Percentiles rank a stretch among this genome's conserved stretches.
phyloP scores from a whole-genome alignment of 2,329 filamentous ascomycete species.

The Beauveria scarabaeidicola region DNA sequence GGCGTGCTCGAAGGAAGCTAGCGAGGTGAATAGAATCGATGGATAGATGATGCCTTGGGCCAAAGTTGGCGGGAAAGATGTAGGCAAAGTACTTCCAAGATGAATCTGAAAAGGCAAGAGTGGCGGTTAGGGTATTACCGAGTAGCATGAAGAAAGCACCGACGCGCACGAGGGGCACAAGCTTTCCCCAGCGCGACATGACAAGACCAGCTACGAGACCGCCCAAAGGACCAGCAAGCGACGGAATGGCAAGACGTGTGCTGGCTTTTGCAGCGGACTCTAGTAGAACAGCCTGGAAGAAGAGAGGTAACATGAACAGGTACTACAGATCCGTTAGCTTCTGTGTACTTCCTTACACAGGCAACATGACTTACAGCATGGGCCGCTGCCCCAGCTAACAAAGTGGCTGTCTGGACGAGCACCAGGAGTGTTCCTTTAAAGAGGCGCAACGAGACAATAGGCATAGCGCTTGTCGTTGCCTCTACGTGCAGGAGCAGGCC shows the following conservation, averaged over 20 bases:
- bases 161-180: slow-evolving; percentile 42
- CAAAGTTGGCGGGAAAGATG: slow-evolving; percentile 49
- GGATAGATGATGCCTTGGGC: slow-evolving; percentile 54
- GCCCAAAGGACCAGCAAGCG: slow-evolving; percentile 49
- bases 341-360: too few relatives aligned
- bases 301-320: slow-evolving; percentile 61
- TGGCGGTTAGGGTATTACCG: slow-evolving; percentile 44
- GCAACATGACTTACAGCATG: slow-evolving; percentile 45
- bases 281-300: slow-evolving; percentile 58
- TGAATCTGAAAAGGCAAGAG: slow-evolving; percentile 40
- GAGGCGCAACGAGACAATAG: slow-evolving; percentile 48
- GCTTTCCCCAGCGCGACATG: slow-evolving; percentile 47
- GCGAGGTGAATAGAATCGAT: slow-evolving; percentile 49
- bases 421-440: slow-evolving; percentile 46
- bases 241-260: slow-evolving; percentile 54
- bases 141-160: slow-evolving; percentile 44
- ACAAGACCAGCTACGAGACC: slow-evolving; percentile 48
- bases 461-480: slow-evolving; percentile 39
- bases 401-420: slow-evolving; percentile 48
- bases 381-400: slow-evolving; percentile 51
- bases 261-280: slow-evolving; percentile 58
- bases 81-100: slow-evolving; percentile 48
- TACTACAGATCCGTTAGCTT: slow-evolving; percentile 30
- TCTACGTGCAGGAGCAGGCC: slow-evolving; percentile 39
- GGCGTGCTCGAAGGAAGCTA: slow-evolving; percentile 54